Conservation (phyloP, 176 grass and related monocot genomes). For the Cenchrus purpureus region DNA sequence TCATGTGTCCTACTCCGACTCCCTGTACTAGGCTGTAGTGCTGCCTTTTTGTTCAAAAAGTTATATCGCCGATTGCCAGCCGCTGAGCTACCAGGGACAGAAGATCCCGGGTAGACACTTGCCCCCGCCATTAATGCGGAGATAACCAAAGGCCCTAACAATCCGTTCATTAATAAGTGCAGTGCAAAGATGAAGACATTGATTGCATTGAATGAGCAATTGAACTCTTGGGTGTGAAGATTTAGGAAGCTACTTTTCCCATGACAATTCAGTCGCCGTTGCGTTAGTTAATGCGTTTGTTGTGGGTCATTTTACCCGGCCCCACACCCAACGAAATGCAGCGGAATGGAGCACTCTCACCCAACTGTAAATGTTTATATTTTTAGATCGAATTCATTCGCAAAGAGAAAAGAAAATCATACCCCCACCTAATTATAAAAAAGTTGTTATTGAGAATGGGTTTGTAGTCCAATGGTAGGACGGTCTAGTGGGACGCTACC, state of each 20-base stretch:
- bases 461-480: too few species aligned
- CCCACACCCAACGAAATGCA: conserved; percentile 22
- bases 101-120: conserved; percentile 23
- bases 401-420: not conserved
- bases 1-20: not conserved
- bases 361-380: not conserved
- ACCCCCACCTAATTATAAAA: not conserved
- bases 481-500: too few species aligned
- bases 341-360: not conserved
- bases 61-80: not conserved
- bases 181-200: conserved; percentile 33
- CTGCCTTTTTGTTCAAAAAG: not conserved
- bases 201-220: conserved; percentile 55
- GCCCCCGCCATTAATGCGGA: conserved; percentile 23
- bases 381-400: not conserved
- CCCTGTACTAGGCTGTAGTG: not conserved
- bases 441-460: not conserved
- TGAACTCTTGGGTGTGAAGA: conserved; percentile 50
- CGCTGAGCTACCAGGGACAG: conserved; percentile 11
- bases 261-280: conserved; percentile 42
- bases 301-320: conserved; percentile 33
- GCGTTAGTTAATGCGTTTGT: conserved; percentile 43
- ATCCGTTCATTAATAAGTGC: conserved; percentile 50
- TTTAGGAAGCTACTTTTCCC: conserved; percentile 49
- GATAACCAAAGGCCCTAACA: conserved; percentile 51